Evolutionary conservation across 2,329 filamentous ascomycete genomes (phyloP), one percentile per base, ranked within the genome.

Genomic region (Monilinia vaccinii-corymbosi): DNA sequence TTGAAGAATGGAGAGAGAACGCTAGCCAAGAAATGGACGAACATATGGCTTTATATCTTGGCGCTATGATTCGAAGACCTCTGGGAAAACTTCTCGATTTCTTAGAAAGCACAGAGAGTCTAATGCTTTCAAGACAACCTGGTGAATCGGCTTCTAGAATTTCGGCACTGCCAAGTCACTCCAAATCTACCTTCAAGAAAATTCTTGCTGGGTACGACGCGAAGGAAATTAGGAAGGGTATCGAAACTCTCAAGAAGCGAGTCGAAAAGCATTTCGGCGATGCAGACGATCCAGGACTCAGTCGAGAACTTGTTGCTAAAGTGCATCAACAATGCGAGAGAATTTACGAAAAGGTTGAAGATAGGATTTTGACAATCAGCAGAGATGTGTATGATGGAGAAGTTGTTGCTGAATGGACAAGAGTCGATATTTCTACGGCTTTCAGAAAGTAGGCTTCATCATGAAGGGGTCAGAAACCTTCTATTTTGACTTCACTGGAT

Each of bases 201-300:
- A 77, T 96, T 4, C 79, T 97, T 38, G 81, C 87, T 60, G 81
- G 82, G 48, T 89, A 94, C 73, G 93, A 97, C 73, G 79, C 79
- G 23, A 92, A 89, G 71, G 91, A 97, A 74, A 82, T 97, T 47
- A 83, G 88, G 65, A 91, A 92, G 71, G 92, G 93, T n/a, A 87
- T 96, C 66, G 91, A 96, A 69, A 83, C 89, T 58, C 79, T 97
- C 66, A 87, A 87, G 69, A 96, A 96, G 77, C 83, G 93, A 53
- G 89, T 97, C 1, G 93, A 97, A 75, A 99, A 97, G 77, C 93
- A 97, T 74, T 97, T 97, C 78, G 91, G 91, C 47, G 91, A 96
- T 66, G 88, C 86, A 6, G 91, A 95, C 67, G 88, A 92, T 64
- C 83, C 85, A 59, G 81, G 77, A 13, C 61, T 71, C 10, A 69